Evolutionary conservation across 768 basidiomycete genomes (phyloP).

Genomic region (Guyanaporus albipodus): DNA sequence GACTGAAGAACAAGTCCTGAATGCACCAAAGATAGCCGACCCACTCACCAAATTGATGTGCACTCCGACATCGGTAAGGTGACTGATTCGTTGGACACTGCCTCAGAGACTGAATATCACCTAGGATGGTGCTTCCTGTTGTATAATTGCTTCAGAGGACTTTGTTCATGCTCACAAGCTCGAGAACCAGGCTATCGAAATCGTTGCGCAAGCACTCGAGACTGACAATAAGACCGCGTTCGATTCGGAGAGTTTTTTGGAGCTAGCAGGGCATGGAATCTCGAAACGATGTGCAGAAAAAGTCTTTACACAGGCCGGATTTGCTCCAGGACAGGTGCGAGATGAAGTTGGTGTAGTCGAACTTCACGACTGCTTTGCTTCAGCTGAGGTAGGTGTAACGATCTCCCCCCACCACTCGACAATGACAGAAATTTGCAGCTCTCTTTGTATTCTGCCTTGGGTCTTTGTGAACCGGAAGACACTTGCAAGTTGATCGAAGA

Average conservation of each 20-base stretch:
- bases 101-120: not conserved
- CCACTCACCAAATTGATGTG: conserved; percentile 80
- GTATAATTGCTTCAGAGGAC: conserved; percentile 71
- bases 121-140: conserved; percentile 71
- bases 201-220: conserved; percentile 56
- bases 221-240: conserved; percentile 66
- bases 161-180: conserved; percentile 68
- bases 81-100: not conserved
- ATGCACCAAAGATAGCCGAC: conserved; percentile 60
- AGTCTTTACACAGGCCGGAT: conserved; percentile 66
- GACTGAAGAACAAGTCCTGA: conserved; percentile 64
- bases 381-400: conserved; percentile 56
- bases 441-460: conserved; percentile 73
- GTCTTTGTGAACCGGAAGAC: conserved; percentile 58
- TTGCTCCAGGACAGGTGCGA: conserved; percentile 53
- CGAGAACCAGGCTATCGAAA: conserved; percentile 83
- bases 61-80: conserved; percentile 73
- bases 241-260: conserved; percentile 64
- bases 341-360: conserved; percentile 77
- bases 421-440: conserved; percentile 40
- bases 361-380: conserved; percentile 79
- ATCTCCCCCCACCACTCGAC: not conserved
- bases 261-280: conserved; percentile 74
- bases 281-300: conserved; percentile 60
- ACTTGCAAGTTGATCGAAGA: conserved; percentile 70